Evolutionary conservation across 2,329 filamentous ascomycete genomes (phyloP), one percentile per base, ranked within the genome.

Genomic region (Botrytis tulipae): DNA sequence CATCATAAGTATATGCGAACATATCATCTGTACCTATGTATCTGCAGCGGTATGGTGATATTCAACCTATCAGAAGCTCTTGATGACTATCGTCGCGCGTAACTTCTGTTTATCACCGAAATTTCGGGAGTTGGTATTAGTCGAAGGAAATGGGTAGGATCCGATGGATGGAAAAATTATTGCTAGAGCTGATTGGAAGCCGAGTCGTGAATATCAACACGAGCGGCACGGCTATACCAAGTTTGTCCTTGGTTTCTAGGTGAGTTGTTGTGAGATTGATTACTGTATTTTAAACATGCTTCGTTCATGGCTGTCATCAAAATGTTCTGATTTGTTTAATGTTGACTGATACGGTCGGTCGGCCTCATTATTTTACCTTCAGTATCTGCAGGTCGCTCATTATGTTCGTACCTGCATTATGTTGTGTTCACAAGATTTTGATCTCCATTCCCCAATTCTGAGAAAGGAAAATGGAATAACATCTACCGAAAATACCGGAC

Each of bases 321-420:
- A 46, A 61, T 61, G 42, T 46, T 71, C 20, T 63, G 59, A 71
- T 71, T 71, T 65, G 69, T 46, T 62, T 35, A 10, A 29, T 60
- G 25, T 16, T 42, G 42, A 44, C 54, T 70, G 29, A 22, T 22
- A 67, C 25, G 35, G 40, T 29, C 22, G 37, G 6, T 60, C 61
- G 61, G 70, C 61, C 62, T 46, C 46, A 22, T 35, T 46, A 25
- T 42, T 68, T 42, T 20, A 40, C 48, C 65, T 35, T 54, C 20
- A 69, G 10, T 25, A 57, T 71, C 32, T 71, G 69, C 69, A 42
- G 20, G 69, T 51, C 69, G 59, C 69, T 40, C 44, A 40, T 46
- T 71, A 25, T 63, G 44, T 25, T 51, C 48, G 70, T 72, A 72
- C 70, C 62, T 72, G 70, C 62, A 72, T 72, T 4, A 72, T 72